Base-by-base conservation (phyloP, 345 rosid genomes). In the Arabis alpina region DNA sequence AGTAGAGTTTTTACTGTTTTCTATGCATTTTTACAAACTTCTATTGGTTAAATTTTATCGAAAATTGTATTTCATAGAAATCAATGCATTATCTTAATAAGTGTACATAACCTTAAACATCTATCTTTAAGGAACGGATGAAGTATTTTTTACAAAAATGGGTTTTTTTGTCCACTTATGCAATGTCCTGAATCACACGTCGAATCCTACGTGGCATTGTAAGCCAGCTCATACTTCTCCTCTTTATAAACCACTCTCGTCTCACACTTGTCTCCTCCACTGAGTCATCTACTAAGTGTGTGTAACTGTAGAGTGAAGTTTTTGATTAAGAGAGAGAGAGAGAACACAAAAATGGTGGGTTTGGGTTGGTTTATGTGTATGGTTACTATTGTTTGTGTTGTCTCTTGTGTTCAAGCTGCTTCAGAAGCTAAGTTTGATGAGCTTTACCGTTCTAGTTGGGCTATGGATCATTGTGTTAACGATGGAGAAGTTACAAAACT, bases 401-500 rank as follows among this genome's bases (percentile, higher is more conserved):
- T 63, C 0, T 61, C 49, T 39, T 69, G 61, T 69, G 64, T 25
- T 49, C 56, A 43, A 50, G 55, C 74, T 34, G 84, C 68, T 54
- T 70, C 51, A 43, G 79, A 81, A 32, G 84, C 87, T 8, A 83
- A 76, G 75, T 95, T 92, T 58, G 91, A 92, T 2, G 92, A 95
- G 30, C 89, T 92, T 5, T 95, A 77, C 54, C 92, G 88, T 36
- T 79, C 98, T 2, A 76, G 89, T 45, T 95, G 99, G 99, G 98
- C 99, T 42, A 59, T 68, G 36, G 98, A 95, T 70, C 99, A 95
- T 45, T 74, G 89, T 43, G 12, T 72, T 12, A 80, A 83, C 48
- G 93, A 95, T 56, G 98, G 99, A 51, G 97, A 95, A 34, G 85
- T 82, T 53, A 92, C 93, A 11, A 81, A 71, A 76, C 94, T 95